Percentiles rank a stretch among this genome's conserved stretches.
Conservation (phyloP, 768 basidiomycete genomes). For the Ramaria sp. region DNA sequence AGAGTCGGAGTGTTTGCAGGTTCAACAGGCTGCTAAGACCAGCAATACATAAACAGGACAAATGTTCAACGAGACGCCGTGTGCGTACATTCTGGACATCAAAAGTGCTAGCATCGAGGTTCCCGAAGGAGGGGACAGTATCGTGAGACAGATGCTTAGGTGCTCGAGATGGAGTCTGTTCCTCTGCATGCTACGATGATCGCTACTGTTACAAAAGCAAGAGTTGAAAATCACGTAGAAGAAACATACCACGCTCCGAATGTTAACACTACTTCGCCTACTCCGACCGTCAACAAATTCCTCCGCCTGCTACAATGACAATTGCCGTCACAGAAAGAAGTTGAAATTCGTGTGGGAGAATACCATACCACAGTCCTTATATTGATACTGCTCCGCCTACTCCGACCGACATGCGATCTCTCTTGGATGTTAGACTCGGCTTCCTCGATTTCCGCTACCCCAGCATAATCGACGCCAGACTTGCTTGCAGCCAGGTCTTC, state of each 20-base stretch:
- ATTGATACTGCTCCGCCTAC: constrained; percentile 5
- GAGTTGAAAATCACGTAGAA: not conserved
- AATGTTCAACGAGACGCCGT: not conserved
- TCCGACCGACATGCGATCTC: not conserved
- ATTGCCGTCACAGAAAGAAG: too few relatives aligned
- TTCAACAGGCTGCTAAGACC: not conserved
- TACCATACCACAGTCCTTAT: not conserved
- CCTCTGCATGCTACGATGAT: not conserved
- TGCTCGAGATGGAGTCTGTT: not conserved
- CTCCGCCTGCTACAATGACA: too few relatives aligned
- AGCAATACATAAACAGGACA: not conserved
- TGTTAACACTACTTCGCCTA: constrained; percentile 4
- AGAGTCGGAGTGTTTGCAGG: not conserved
- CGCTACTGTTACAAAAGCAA: not conserved
- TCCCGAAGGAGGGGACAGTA: constrained; percentile 6
- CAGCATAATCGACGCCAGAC: constrained; percentile 10
- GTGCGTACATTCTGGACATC: not conserved
- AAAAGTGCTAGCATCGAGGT: constrained; percentile 3
- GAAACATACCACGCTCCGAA: not conserved
- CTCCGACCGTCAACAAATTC: not conserved
- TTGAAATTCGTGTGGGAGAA: too few relatives aligned
- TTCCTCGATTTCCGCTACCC: constrained; percentile 5
- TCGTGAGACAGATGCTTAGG: constrained; percentile 8
- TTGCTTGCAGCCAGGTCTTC: constrained; percentile 9
- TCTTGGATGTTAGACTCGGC: constrained; percentile 9